Evolutionary conservation across 768 basidiomycete species (phyloP), one percentile per base, ranked within the genome.

Genomic region (Calocera viscosa): DNA sequence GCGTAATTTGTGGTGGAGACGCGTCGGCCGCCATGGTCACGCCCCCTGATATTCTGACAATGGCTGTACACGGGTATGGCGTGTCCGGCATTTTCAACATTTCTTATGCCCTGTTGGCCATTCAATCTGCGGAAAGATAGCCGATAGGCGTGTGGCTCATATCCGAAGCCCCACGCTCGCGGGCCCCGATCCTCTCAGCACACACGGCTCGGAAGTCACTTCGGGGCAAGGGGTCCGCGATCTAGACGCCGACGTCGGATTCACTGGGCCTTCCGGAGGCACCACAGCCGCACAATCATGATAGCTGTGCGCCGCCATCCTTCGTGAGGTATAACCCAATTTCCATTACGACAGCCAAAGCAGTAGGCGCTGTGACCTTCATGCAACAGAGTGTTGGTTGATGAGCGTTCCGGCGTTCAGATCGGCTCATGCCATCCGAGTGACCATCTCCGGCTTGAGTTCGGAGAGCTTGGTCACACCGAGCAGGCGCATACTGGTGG

Each of bases 401-500:
- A 24, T 19, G 7, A 60, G 53, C 53, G 24, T 32, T 26, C 30
- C 26, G 53, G 24, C 30, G 24, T 16, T 22, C 53, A 28, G 26
- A 60, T 32, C 24, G 53, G 30, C 53, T 60, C 53, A 60, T 11
- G 24, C 53, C 53, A 60, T 28, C 24, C 53, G 53, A 26, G 53
- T 65, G 60, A 76, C 74, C 64, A 77, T 66, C 66, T 77, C 75
- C 0, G 77, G 77, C 7, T 75, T 75, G 17, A 80, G 72, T 68
- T 80, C 75, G 22, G 70, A 68, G 1, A 80, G 47, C 35, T 69
- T 72, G 7, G 73, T 78, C 7, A 78, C 77, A 12, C 80, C 79
- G 1, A 80, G 66, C 33, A 81, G 70, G 2, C 76, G 69, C 70
- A 80, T 75, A 10, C 76, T 77, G 19, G 77, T 78, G 66, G 76